Conservation (phyloP, 176 grass and related monocot species). For the Carex kokanica region DNA sequence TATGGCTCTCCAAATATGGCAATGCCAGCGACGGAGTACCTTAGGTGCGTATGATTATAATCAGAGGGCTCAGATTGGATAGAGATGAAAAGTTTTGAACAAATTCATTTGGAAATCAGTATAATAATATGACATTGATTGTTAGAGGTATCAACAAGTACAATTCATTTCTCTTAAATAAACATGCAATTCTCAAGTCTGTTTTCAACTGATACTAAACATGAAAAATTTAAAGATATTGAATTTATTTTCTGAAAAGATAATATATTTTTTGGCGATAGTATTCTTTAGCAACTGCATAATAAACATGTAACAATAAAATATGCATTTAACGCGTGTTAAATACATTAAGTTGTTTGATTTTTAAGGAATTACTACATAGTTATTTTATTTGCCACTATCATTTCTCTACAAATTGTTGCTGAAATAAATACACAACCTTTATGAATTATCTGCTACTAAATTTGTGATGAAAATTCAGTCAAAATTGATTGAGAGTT, state of each 20-base stretch:
- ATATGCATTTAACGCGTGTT: neutral
- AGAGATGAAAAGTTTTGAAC: neutral
- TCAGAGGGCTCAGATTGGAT: neutral
- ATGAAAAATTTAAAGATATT: neutral
- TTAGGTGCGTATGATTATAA: neutral
- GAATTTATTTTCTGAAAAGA: neutral
- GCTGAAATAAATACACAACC: neutral
- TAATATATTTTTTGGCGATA: neutral
- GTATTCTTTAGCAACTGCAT: neutral
- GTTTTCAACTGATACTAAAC: too few relatives aligned
- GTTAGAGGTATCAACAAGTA: too few relatives aligned
- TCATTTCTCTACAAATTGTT: neutral
- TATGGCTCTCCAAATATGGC: constrained; percentile 1
- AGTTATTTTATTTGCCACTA: neutral
- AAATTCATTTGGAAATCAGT: neutral
- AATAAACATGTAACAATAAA: neutral
- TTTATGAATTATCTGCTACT: neutral
- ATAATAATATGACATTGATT: too few relatives aligned
- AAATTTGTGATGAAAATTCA: neutral
- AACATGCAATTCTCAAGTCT: too few relatives aligned
- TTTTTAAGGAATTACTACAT: neutral
- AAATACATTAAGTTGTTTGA: neutral
- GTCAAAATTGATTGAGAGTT: neutral
- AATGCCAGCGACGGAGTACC: neutral
- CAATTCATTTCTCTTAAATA: too few relatives aligned